These are phyloP conservation scores for Sarocladiaceae sp. DNA, from an alignment of 2,329 filamentous ascomycete genomes.

Conservation along the genomic window DNA sequence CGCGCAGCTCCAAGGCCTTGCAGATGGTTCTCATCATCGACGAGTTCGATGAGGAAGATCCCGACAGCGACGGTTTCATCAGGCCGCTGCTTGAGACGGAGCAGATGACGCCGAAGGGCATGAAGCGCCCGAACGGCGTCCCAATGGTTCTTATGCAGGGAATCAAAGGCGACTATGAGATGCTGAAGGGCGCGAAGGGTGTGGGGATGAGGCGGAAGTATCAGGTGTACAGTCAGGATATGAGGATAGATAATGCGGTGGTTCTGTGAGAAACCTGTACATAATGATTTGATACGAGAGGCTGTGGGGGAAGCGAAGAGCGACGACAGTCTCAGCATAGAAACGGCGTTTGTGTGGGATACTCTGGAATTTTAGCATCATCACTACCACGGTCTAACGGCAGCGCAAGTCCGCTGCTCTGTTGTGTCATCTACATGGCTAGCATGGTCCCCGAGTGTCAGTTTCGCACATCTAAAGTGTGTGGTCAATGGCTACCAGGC, in stretches of 20 bases:
- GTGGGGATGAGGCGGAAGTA: conserved; percentile 75
- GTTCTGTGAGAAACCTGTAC: conserved; percentile 35
- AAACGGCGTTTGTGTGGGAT: conserved; percentile 4
- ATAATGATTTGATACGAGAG: background rate
- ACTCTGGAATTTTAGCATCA: conserved; percentile 15
- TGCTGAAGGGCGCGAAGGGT: conserved; percentile 56
- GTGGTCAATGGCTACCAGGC: too few species aligned
- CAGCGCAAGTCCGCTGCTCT: too few species aligned
- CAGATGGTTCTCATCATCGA: conserved; percentile 76
- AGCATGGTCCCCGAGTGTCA: too few species aligned
- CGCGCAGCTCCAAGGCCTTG: conserved; percentile 40
- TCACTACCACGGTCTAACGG: conserved; percentile 13
- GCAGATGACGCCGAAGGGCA: conserved; percentile 65
- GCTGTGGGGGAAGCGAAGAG: background rate
- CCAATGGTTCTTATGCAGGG: conserved; percentile 79
- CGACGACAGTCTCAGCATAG: background rate
- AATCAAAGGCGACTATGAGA: conserved; percentile 52
- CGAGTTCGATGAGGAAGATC: conserved; percentile 42
- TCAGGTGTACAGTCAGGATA: conserved; percentile 72
- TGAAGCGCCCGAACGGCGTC: conserved; percentile 65
- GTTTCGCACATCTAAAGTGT: too few species aligned
- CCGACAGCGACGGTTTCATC: conserved; percentile 26
- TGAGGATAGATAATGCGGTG: conserved; percentile 72
- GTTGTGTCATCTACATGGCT: too few species aligned
- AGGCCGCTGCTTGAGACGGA: conserved; percentile 67